These are phyloP conservation scores for Tylopilus sp. DNA, from an alignment of 768 basidiomycete genomes.

Conservation along the genomic window DNA sequence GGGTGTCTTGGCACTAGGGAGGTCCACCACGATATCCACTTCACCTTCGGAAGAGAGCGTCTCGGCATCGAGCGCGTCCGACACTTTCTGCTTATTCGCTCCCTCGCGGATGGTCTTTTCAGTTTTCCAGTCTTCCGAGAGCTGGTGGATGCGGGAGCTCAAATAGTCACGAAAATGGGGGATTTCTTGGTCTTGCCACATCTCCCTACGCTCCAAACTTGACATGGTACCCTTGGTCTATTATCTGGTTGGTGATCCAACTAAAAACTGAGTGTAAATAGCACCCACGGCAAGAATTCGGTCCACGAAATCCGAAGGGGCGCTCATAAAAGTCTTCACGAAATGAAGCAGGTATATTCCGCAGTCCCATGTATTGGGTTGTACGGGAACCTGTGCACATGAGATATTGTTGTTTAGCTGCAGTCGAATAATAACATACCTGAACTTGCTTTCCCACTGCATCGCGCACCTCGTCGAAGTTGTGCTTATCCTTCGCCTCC, in stretches of 20 bases:
- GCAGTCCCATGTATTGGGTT: slow-evolving; percentile 90
- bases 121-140: slow-evolving; percentile 56
- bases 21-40: slow-evolving; percentile 38
- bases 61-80: slow-evolving; percentile 14
- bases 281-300: slow-evolving; percentile 40
- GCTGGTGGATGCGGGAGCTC: slow-evolving; percentile 34
- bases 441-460: slow-evolving; percentile 48
- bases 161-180: slow-evolving; percentile 46
- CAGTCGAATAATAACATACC: slow-evolving; percentile 35
- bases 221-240: slow-evolving; percentile 32
- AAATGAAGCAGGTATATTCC: slow-evolving; percentile 91
- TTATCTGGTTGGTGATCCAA: slow-evolving; percentile 7
- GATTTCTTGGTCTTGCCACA: slow-evolving; percentile 54
- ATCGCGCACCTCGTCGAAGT: slow-evolving; percentile 34
- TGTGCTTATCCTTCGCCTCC: slow-evolving; percentile 77
- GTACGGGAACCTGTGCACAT: slow-evolving; percentile 68
- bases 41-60: slow-evolving; percentile 36
- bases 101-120: slow-evolving; percentile 38
- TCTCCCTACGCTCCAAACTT: slow-evolving; percentile 38
- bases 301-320: slow-evolving; percentile 50
- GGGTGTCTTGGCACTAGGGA: slow-evolving; percentile 7
- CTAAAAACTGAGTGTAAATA: not conserved
- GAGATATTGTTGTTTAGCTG: not conserved
- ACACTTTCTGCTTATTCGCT: slow-evolving; percentile 28
- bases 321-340: slow-evolving; percentile 67